Conservation (phyloP, 2,329 filamentous ascomycete species). For the Aspergillus brasiliensis region DNA sequence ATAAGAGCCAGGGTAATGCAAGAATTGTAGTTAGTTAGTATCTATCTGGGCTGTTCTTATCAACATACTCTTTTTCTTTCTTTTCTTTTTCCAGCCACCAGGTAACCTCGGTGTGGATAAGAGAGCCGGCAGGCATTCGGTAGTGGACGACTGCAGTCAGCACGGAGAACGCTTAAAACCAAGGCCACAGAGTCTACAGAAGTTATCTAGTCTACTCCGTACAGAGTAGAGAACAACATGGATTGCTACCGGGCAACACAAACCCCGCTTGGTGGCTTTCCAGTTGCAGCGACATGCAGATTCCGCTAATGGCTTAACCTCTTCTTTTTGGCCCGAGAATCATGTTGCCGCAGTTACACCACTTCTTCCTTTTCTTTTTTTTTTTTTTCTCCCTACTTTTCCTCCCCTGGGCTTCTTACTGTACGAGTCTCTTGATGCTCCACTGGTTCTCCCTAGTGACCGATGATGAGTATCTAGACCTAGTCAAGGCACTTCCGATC, state of each 20-base stretch:
- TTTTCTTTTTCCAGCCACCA: too few species aligned
- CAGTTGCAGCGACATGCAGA: constrained; percentile 26
- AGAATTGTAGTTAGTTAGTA: background rate
- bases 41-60: background rate
- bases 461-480: too few species aligned
- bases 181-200: too few species aligned
- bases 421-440: too few species aligned
- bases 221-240: background rate
- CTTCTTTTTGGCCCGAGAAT: background rate
- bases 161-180: background rate
- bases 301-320: constrained; percentile 8
- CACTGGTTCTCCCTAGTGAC: too few species aligned
- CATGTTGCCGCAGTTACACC: constrained; percentile 4
- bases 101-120: background rate
- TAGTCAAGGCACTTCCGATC: background rate
- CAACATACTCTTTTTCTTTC: background rate
- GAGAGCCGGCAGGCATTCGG: background rate
- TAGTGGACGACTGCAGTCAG: background rate
- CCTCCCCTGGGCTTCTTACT: background rate
- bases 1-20: background rate
- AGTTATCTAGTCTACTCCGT: too few species aligned
- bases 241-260: background rate
- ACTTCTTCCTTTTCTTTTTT: background rate
- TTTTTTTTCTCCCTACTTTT: background rate
- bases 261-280: constrained; percentile 23